Evolutionary conservation across 2,329 filamentous ascomycete genomes (phyloP).

Genomic region (Fusarium sarcochroum): DNA sequence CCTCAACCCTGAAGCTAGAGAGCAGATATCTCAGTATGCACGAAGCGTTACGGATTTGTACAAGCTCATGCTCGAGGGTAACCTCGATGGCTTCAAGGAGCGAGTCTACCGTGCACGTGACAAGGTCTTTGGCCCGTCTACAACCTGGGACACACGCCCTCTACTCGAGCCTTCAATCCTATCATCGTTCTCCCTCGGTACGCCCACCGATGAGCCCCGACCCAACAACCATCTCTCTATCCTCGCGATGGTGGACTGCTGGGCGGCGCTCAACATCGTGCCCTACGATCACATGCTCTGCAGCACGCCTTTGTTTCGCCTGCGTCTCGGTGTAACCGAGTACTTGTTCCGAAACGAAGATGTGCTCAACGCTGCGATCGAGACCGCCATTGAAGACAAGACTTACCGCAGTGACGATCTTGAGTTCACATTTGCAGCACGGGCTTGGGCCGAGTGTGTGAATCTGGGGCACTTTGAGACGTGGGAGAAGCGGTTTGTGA

Average conservation of each 20-base stretch:
- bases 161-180: conserved; percentile 87
- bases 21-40: conserved; percentile 96
- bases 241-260: conserved; percentile 98
- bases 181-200: conserved; percentile 88
- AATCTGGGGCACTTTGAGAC: conserved; percentile 92
- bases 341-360: conserved; percentile 89
- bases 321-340: conserved; percentile 98
- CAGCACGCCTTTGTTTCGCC: conserved; percentile 94
- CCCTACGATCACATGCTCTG: conserved; percentile 99
- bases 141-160: conserved; percentile 72
- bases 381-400: conserved; percentile 88
- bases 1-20: conserved; percentile 90
- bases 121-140: conserved; percentile 81
- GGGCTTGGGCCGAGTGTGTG: conserved; percentile 96
- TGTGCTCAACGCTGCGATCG: conserved; percentile 86
- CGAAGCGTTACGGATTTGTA: conserved; percentile 92
- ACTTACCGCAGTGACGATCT: conserved; percentile 96
- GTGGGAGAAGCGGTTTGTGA: conserved; percentile 91
- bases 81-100: conserved; percentile 78
- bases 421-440: conserved; percentile 96
- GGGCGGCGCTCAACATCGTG: conserved; percentile 92
- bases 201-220: conserved; percentile 71
- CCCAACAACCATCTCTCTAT: conserved; percentile 96
- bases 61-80: conserved; percentile 94
- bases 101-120: conserved; percentile 77